phyloP scores from a whole-genome alignment of 345 rosid species.

The Ailanthus altissimus region DNA sequence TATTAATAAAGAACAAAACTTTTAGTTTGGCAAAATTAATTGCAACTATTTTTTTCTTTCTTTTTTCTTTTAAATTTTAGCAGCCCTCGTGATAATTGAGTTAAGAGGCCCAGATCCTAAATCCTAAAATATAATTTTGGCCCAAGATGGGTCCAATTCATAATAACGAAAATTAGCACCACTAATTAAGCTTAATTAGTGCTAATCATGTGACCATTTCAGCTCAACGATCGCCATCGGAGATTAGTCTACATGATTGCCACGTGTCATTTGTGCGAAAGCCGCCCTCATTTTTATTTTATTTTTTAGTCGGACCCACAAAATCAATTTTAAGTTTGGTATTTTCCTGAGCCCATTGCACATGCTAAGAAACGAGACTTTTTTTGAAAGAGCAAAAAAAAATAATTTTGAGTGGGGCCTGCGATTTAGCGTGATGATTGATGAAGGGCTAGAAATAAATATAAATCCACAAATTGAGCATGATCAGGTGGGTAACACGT shows the following conservation, averaged over 20 bases:
- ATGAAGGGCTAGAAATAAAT: constrained; percentile 7
- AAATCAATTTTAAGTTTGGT: constrained; percentile 1
- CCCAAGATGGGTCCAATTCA: not conserved
- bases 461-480: too few relatives aligned
- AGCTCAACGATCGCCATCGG: constrained; percentile 14
- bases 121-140: not conserved
- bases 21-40: too few relatives aligned
- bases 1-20: too few relatives aligned
- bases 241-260: not conserved
- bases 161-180: not conserved
- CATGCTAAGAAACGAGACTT: constrained; percentile 13
- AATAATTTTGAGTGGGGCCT: constrained; percentile 20
- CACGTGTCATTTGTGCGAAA: constrained; percentile 9
- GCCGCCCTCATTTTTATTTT: not conserved
- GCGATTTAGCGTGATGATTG: too few relatives aligned
- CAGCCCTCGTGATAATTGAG: not conserved
- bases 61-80: too few relatives aligned
- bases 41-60: too few relatives aligned
- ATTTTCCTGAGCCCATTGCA: constrained; percentile 18
- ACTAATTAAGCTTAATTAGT: constrained; percentile 15
- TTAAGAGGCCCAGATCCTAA: too few relatives aligned
- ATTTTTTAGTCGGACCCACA: not conserved
- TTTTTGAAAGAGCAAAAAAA: too few relatives aligned
- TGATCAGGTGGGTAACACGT: constrained; percentile 26
- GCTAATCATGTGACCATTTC: constrained; percentile 20